Evolutionary conservation across 352 stramenopile genomes (phyloP).

Genomic region (Elongisporangium undulatum): DNA sequence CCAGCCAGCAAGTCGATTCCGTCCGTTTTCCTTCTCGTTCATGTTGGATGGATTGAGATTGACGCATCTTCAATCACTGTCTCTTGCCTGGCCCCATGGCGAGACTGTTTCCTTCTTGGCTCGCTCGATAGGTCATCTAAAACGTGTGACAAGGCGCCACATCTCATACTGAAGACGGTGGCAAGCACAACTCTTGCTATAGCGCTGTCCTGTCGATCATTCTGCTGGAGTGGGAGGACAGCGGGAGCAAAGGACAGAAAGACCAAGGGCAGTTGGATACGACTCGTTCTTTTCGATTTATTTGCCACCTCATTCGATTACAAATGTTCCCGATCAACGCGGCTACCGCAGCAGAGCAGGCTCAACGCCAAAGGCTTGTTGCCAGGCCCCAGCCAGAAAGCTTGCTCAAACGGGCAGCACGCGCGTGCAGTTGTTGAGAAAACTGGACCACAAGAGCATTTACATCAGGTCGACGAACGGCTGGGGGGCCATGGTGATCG

Average conservation of each 20-base stretch:
- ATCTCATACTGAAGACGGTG: no score
- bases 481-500: slow-evolving; percentile 97
- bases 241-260: background rate
- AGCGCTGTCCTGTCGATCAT: no score
- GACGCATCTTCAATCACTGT: no score
- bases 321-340: slow-evolving; percentile 13
- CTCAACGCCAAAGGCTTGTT: background rate
- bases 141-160: no score
- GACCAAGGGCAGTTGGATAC: slow-evolving; percentile 3
- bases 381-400: background rate
- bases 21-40: no score
- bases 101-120: no score
- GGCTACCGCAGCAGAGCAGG: background rate
- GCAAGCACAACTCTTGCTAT: no score
- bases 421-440: slow-evolving; percentile 2
- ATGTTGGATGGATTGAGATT: no score
- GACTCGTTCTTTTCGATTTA: slow-evolving; percentile 43
- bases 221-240: no score
- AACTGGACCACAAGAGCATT: slow-evolving; percentile 24
- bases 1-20: no score
- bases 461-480: slow-evolving; percentile 99
- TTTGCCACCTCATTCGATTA: slow-evolving; percentile 36
- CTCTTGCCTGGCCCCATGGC: no score
- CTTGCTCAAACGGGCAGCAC: background rate
- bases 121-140: no score